Conservation (phyloP, 371 early-diverging fungal species). For the Dichotomocladium elegans region DNA sequence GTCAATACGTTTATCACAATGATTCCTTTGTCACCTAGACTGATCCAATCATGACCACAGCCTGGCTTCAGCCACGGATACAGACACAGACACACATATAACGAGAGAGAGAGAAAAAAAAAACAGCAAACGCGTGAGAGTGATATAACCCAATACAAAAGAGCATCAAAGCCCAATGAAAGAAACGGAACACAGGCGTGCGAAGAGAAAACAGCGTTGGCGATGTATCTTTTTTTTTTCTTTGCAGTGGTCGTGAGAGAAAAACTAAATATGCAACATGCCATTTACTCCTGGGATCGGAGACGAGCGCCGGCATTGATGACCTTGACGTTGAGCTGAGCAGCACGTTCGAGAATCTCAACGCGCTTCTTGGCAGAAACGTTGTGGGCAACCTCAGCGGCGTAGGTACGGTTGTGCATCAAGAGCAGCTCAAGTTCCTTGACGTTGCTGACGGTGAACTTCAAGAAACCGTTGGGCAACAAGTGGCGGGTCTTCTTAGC, state of each 20-base stretch:
- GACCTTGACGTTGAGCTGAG: constrained; percentile 94
- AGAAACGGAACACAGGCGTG: too few relatives aligned
- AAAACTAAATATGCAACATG: neutral
- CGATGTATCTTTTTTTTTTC: constrained; percentile 3
- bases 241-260: neutral
- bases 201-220: too few relatives aligned
- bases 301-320: constrained; percentile 95
- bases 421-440: constrained; percentile 92
- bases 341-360: constrained; percentile 93
- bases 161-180: too few relatives aligned
- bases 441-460: constrained; percentile 92
- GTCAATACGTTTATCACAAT: too few relatives aligned
- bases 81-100: too few relatives aligned
- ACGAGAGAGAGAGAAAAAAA: too few relatives aligned
- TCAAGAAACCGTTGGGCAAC: constrained; percentile 97
- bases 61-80: too few relatives aligned
- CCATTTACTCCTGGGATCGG: constrained; percentile 75
- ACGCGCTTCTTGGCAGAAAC: constrained; percentile 96
- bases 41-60: too few relatives aligned
- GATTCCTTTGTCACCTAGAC: too few relatives aligned
- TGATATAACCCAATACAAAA: too few relatives aligned
- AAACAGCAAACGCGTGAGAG: too few relatives aligned
- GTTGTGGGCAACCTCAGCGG: constrained; percentile 97
- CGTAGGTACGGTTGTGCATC: constrained; percentile 98
- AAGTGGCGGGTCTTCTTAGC: constrained; percentile 93